Percentiles rank a stretch among this genome's conserved stretches.
These are phyloP conservation scores for Drosera spatulata DNA, from an alignment of 179 eudicot genomes.

Conservation along the genomic window DNA sequence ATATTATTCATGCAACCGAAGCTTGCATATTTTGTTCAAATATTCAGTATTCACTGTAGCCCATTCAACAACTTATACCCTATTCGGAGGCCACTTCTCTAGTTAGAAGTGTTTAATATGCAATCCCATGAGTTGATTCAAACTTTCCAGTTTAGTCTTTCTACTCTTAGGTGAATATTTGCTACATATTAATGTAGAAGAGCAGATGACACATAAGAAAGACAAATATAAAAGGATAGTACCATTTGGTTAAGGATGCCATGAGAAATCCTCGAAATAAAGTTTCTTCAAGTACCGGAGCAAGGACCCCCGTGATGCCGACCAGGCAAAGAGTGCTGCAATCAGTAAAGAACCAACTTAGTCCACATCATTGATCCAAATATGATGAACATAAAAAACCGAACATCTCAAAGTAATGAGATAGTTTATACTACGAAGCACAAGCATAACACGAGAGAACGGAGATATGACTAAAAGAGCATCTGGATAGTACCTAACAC, in stretches of 20 bases:
- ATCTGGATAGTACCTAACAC: conserved; percentile 40
- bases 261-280: conserved; percentile 89
- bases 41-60: too few species aligned
- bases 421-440: too few species aligned
- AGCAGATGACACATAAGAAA: neutral
- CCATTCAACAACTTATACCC: too few species aligned
- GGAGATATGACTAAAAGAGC: neutral
- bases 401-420: too few species aligned
- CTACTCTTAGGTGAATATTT: neutral
- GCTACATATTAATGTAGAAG: neutral
- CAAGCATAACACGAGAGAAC: neutral
- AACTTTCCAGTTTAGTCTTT: too few species aligned
- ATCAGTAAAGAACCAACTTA: neutral
- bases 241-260: conserved; percentile 89
- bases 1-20: too few species aligned
- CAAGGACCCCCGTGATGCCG: conserved; percentile 82
- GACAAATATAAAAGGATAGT: conserved; percentile 6
- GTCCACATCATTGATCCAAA: too few species aligned
- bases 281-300: conserved; percentile 93
- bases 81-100: too few species aligned
- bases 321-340: conserved; percentile 77
- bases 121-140: too few species aligned
- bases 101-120: too few species aligned
- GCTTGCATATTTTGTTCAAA: too few species aligned
- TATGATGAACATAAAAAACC: too few species aligned